Base-by-base conservation (phyloP, 768 basidiomycete species). In the Austroboletus eburneus region DNA sequence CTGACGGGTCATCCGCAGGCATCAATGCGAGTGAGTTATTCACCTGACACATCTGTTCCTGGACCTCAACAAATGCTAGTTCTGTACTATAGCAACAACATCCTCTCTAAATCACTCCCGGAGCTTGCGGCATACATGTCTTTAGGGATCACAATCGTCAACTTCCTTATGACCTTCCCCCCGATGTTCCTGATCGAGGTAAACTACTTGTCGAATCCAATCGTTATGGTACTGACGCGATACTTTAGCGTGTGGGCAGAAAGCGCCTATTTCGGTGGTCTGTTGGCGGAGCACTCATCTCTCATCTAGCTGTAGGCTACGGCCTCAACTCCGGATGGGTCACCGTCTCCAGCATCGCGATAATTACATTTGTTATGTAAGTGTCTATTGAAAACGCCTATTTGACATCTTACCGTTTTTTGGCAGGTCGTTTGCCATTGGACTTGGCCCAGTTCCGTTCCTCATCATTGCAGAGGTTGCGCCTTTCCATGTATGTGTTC, bases 391-490 rank as follows among this genome's bases (percentile, higher is more conserved):
- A 5, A 23, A 48, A 39, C 42, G 39, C 10, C 35, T 3, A 13
- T 12, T 42, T 47, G 34, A 42, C 24, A 5, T 30, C 35, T 47
- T 46, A 30, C 50, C 29, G 6, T 32, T 29, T 39, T 48, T 30
- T 5, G 40, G 39, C 48, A 89, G 88, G 67, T 87, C 89, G 1
- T 97, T 94, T 65, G 89, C 93, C 2, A 68, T 87, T 27, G 95
- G 94, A 2, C 74, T 97, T 16, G 95, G 95, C 1, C 93, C 95
- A 2, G 70, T 97, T 27, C 94, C 95, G 0, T 98, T 93, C 60
- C 81, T 98, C 32, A 83, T 97, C 65, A 83, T 95, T 25, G 83
- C 92, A 14, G 93, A 97, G 60, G 81, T 96, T 18, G 85, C 92
- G 3, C 91, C 91, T 2, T 65, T 77, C 41, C 77, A 86, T 57